Conservation (phyloP, 225 moss, liverwort and hornwort species). For the Bryum argenteum region DNA sequence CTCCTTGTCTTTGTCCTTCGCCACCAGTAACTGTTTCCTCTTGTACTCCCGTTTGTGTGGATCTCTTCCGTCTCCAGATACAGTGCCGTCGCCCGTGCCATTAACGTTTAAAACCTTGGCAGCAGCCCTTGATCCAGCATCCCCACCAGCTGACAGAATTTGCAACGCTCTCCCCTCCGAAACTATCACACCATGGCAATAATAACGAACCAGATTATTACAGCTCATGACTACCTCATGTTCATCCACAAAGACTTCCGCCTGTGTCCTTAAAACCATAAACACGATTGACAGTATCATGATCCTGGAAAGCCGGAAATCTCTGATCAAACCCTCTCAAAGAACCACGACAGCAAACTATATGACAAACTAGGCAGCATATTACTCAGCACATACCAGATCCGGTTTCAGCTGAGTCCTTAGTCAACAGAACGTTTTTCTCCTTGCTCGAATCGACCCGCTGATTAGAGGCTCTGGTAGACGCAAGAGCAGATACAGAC, state of each 20-base stretch:
- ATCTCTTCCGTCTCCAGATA: slow-evolving; percentile 60
- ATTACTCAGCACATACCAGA: slow-evolving; percentile 29
- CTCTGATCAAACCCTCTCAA: background rate
- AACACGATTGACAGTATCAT: background rate
- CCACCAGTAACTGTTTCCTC: slow-evolving; percentile 56
- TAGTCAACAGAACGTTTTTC: slow-evolving; percentile 41
- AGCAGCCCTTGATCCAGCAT: slow-evolving; percentile 41
- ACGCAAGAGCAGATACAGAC: slow-evolving; percentile 38
- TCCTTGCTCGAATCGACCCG: slow-evolving; percentile 64
- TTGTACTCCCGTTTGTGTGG: slow-evolving; percentile 63
- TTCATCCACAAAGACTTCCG: background rate
- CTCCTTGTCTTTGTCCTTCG: slow-evolving; percentile 72
- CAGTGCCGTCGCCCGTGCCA: slow-evolving; percentile 30
- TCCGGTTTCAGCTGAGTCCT: slow-evolving; percentile 48
- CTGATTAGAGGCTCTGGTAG: slow-evolving; percentile 41
- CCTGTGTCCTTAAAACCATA: slow-evolving; percentile 5
- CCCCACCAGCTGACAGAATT: slow-evolving; percentile 43
- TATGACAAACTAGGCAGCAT: slow-evolving; percentile 10
- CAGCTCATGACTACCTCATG: background rate
- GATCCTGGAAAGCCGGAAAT: background rate
- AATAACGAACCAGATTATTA: slow-evolving; percentile 14
- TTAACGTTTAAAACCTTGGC: slow-evolving; percentile 41
- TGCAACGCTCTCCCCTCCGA: slow-evolving; percentile 36
- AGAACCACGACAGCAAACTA: background rate
- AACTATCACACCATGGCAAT: slow-evolving; percentile 12